Evolutionary conservation across 1,284 basidiomycete genomes (phyloP), one percentile per base, ranked within the genome.

Genomic region (Boletus subluridellus): DNA sequence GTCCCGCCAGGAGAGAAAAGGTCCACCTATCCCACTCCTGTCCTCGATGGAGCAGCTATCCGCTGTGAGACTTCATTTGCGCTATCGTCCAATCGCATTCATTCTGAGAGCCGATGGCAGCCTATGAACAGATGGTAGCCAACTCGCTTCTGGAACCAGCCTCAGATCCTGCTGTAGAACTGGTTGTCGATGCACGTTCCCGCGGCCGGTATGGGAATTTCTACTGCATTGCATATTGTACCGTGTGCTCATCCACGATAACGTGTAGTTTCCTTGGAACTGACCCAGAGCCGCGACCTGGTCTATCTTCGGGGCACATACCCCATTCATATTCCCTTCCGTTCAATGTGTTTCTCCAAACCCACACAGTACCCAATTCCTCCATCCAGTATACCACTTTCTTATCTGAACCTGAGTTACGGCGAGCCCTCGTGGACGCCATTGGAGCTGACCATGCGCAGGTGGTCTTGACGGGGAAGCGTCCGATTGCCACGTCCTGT

Each of bases 221-320:
- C 32, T 39, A 30, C 45, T 47, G 34, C 50, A 17, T 32, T 49
- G 38, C 47, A 48, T 52, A 24, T 41, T 21, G 32, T 55, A 57
- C 53, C 35, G 38, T 50, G 49, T 63, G 26, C 56, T 60, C 49
- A 55, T 35, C 48, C 54, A 49, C 14, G 41, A 61, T 51, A 58
- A 65, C 53, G 39, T 54, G 37, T 61, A 94, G 92, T 62, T 96
- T 83, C 70, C 77, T 83, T 17, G 96, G 95, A 28, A 80, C 79
- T 32, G 89, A 89, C 49, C 90, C 94, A 8, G 97, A 99, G 73
- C 97, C 97, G 5, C 85, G 96, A 21, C 83, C 92, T 2, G 89
- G 89, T 9, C 79, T 99, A 51, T 83, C 92, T 10, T 93, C 92
- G 0, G 97, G 97, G 0, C 97, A 99, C 73, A 96, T 99, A 60